Evolutionary conservation across 352 stramenopile species (phyloP).

Genomic region (Globisporangium polare): DNA sequence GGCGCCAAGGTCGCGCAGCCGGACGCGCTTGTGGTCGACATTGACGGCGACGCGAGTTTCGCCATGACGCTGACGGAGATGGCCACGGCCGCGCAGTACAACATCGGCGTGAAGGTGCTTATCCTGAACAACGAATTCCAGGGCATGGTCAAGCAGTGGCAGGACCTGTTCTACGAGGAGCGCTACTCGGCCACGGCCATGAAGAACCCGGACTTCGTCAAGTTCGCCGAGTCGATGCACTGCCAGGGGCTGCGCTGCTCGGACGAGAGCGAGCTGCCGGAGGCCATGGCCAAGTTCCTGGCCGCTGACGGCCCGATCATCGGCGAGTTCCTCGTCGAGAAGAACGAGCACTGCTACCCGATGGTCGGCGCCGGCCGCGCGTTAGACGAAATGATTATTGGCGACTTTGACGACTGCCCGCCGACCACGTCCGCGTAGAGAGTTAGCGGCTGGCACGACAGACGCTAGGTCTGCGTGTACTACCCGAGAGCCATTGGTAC

Average conservation of each 20-base stretch:
- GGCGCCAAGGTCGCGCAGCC: constrained; percentile 92
- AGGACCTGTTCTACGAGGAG: constrained; percentile 96
- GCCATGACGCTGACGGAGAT: constrained; percentile 97
- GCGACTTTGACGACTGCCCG: constrained; percentile 92
- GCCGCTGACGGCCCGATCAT: constrained; percentile 92
- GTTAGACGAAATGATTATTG: constrained; percentile 95
- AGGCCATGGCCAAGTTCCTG: constrained; percentile 92
- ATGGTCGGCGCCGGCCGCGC: constrained; percentile 91
- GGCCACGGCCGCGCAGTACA: constrained; percentile 92
- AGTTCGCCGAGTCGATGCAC: constrained; percentile 92
- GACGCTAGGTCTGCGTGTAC: not conserved
- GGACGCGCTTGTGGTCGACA: constrained; percentile 82
- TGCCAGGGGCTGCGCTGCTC: constrained; percentile 90
- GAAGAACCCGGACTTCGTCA: constrained; percentile 94
- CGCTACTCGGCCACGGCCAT: constrained; percentile 89
- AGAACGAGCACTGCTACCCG: constrained; percentile 93
- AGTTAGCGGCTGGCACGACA: not conserved
- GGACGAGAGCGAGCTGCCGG: constrained; percentile 85
- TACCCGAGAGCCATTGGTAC: not conserved
- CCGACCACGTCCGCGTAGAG: constrained; percentile 89
- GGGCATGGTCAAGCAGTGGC: constrained; percentile 98
- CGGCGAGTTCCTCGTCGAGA: constrained; percentile 93
- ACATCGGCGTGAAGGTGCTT: constrained; percentile 94
- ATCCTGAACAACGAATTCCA: constrained; percentile 96
- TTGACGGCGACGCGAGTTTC: constrained; percentile 95